Evolutionary conservation across 148 eudicot genomes (phyloP).

Genomic region (Rhododendron vialii): DNA sequence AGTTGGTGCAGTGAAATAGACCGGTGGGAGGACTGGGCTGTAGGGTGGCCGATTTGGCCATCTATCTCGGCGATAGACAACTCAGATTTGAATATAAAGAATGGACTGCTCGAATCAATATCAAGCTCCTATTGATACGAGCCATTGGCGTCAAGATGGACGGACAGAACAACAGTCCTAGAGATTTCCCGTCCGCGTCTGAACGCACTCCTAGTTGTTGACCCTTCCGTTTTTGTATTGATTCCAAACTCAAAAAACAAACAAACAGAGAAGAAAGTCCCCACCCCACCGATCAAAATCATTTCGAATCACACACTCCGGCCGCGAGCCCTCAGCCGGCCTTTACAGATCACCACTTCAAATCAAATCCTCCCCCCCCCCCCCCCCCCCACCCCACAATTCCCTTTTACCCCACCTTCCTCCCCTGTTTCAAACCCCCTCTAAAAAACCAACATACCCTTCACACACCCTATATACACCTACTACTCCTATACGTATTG

Average conservation of each 20-base stretch:
- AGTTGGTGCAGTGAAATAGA: too few relatives aligned
- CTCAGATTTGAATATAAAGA: too few relatives aligned
- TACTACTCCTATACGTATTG: background rate
- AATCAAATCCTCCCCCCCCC: background rate
- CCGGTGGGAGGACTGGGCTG: too few relatives aligned
- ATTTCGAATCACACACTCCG: conserved; percentile 9
- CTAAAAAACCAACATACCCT: background rate
- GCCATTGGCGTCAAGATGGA: too few relatives aligned
- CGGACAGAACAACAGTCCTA: too few relatives aligned
- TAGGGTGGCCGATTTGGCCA: too few relatives aligned
- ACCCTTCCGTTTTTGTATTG: too few relatives aligned
- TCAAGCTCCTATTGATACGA: too few relatives aligned
- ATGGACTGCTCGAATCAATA: too few relatives aligned
- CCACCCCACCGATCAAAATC: conserved; percentile 2
- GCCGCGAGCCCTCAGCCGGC: background rate
- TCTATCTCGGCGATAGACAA: too few relatives aligned
- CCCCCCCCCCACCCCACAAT: background rate
- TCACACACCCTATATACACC: background rate
- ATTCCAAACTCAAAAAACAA: background rate
- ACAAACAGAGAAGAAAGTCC: background rate
- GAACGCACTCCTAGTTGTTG: background rate
- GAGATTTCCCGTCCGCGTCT: too few relatives aligned
- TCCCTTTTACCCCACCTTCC: background rate
- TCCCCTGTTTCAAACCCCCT: background rate
- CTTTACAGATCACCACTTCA: conserved; percentile 9